Conservation (phyloP, 2,329 filamentous ascomycete species). For the Emmonsia crescens region DNA sequence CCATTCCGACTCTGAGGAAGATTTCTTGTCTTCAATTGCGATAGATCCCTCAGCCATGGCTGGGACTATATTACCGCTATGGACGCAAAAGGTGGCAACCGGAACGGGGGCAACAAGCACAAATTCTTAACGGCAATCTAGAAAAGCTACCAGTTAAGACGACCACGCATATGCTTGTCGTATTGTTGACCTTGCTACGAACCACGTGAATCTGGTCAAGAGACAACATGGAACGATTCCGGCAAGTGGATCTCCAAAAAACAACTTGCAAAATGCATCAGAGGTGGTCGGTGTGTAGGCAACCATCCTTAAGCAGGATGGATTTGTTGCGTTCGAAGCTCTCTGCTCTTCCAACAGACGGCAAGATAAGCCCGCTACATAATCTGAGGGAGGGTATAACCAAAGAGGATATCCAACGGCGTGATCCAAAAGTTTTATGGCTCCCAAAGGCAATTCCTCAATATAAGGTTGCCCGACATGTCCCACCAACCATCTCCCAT, state of each 20-base stretch:
- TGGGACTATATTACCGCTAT: slow-evolving; percentile 4
- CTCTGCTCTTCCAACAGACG: slow-evolving; percentile 14
- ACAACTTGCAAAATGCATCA: slow-evolving; percentile 4
- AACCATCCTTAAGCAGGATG: slow-evolving; percentile 12
- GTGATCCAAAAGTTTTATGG: slow-evolving; percentile 15
- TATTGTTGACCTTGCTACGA: slow-evolving; percentile 46
- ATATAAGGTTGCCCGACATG: slow-evolving; percentile 38
- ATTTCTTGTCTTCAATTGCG: slow-evolving; percentile 16
- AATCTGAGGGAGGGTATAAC: not conserved
- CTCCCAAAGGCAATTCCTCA: slow-evolving; percentile 42
- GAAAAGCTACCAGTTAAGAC: slow-evolving; percentile 24
- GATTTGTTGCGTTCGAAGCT: slow-evolving; percentile 27
- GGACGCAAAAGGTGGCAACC: slow-evolving; percentile 18
- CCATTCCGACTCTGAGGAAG: slow-evolving; percentile 18
- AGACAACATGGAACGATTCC: slow-evolving; percentile 38
- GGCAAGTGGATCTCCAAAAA: slow-evolving; percentile 43
- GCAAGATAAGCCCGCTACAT: slow-evolving; percentile 15
- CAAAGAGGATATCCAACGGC: not conserved
- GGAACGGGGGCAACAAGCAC: slow-evolving; percentile 30
- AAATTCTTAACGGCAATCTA: slow-evolving; percentile 17
- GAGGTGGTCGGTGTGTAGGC: slow-evolving; percentile 38
- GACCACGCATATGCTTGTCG: slow-evolving; percentile 32
- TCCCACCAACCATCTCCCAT: slow-evolving; percentile 42
- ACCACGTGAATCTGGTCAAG: slow-evolving; percentile 14
- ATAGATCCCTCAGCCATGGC: not conserved